These are phyloP conservation scores for Mucor irregularis DNA, from an alignment of 371 early-diverging fungal species.

Conservation along the genomic window DNA sequence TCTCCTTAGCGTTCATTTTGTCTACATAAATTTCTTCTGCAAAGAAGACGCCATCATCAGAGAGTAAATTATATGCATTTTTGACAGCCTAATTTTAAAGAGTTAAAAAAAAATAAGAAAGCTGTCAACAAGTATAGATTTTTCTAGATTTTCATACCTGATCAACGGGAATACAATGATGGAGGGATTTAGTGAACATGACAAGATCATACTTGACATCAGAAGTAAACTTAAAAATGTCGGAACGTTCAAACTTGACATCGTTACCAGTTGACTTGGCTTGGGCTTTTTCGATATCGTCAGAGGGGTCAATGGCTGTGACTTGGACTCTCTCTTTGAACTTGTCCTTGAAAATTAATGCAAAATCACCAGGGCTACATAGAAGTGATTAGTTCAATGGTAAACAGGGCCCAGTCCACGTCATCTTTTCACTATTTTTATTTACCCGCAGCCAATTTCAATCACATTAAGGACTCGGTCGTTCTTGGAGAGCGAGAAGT, in stretches of 20 bases:
- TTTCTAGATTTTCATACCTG: constrained; percentile 13
- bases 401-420: neutral
- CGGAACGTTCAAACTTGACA: constrained; percentile 7
- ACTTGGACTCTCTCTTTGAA: constrained; percentile 17
- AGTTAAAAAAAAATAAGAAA: neutral
- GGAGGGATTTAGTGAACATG: constrained; percentile 41
- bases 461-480: constrained; percentile 11
- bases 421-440: neutral
- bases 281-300: constrained; percentile 19
- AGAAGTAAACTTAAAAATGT: constrained; percentile 15
- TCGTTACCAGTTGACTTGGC: constrained; percentile 1
- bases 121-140: neutral
- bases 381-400: neutral
- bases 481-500: constrained; percentile 2
- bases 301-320: constrained; percentile 32
- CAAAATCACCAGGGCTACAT: constrained; percentile 30
- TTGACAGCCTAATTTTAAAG: constrained; percentile 23
- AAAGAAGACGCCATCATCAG: constrained; percentile 23
- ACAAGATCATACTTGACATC: constrained; percentile 25
- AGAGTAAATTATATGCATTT: constrained; percentile 22
- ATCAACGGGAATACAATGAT: constrained; percentile 34
- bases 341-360: constrained; percentile 19
- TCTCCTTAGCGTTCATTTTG: neutral
- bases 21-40: constrained; percentile 33
- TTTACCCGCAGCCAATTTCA: constrained; percentile 40